These are phyloP conservation scores for Dothidotthia symphoricarpi DNA, from an alignment of 2,329 filamentous ascomycete species.

Conservation along the genomic window DNA sequence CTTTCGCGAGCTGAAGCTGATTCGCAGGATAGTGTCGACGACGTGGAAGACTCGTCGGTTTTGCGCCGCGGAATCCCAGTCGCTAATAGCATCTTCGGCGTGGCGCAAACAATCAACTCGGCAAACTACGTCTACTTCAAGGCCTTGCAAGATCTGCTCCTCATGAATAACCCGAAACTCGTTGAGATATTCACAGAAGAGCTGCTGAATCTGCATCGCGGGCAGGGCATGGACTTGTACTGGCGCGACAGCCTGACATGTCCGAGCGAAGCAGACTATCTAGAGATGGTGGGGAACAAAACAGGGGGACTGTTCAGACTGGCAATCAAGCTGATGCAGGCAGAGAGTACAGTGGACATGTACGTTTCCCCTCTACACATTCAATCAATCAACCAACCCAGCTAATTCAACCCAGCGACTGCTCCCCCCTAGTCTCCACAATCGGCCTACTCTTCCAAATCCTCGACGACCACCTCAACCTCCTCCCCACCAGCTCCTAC, in stretches of 20 bases:
- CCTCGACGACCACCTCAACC: constrained; percentile 90
- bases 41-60: constrained; percentile 78
- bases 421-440: constrained; percentile 78
- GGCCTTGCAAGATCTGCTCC: constrained; percentile 71
- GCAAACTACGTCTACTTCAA: constrained; percentile 88
- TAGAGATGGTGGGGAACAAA: constrained; percentile 93
- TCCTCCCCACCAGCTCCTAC: constrained; percentile 60
- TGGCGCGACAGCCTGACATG: constrained; percentile 84
- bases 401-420: constrained; percentile 54
- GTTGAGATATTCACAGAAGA: constrained; percentile 77
- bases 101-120: constrained; percentile 84
- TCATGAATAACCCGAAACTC: constrained; percentile 65
- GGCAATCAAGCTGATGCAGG: constrained; percentile 85
- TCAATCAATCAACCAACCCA: too few species aligned
- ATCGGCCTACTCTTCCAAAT: constrained; percentile 88
- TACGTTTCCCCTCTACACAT: constrained; percentile 29
- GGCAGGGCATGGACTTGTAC: constrained; percentile 88
- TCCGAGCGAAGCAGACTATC: constrained; percentile 82
- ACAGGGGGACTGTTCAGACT: constrained; percentile 83
- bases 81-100: constrained; percentile 80
- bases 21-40: constrained; percentile 59
- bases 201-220: constrained; percentile 78
- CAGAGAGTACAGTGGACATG: constrained; percentile 57
- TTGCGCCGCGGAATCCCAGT: constrained; percentile 78
- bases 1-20: background rate